A percentile compares a stretch with the other conserved stretches of the same genome.
These are phyloP conservation scores for Kentomonas sorsogonicus DNA, from an alignment of 208 protist genomes.

Conservation along the genomic window DNA sequence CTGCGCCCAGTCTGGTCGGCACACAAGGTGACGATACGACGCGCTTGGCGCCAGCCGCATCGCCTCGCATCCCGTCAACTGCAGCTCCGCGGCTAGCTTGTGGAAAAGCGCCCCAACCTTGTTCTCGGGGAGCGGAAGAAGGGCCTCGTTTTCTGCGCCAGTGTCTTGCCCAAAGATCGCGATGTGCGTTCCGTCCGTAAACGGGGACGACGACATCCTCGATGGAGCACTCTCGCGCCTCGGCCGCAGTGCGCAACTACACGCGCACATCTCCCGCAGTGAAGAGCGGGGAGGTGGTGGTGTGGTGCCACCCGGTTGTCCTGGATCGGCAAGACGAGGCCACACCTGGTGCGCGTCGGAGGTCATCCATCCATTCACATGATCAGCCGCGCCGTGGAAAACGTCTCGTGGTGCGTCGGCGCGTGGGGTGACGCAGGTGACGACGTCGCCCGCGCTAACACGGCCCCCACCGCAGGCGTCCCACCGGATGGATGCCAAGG, in stretches of 20 bases:
- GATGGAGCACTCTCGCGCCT: conserved; percentile 39
- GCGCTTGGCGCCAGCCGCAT: conserved; percentile 53
- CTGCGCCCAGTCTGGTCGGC: conserved; percentile 9
- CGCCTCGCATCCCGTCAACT: conserved; percentile 38
- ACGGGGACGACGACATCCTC: conserved; percentile 68
- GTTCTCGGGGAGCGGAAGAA: conserved; percentile 21
- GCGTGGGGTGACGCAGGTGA: conserved; percentile 10
- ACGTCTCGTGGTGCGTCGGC: conserved; percentile 18
- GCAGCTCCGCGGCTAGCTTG: conserved; percentile 41
- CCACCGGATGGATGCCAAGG: conserved; percentile 64
- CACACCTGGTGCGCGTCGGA: conserved; percentile 46
- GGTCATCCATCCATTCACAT: conserved; percentile 57
- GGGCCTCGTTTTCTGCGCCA: conserved; percentile 8
- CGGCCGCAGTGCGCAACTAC: conserved; percentile 26
- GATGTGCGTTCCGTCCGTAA: conserved; percentile 20
- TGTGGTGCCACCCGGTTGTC: no score
- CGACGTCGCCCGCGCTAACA: conserved; percentile 58
- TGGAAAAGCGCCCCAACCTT: conserved; percentile 19
- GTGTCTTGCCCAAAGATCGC: no score
- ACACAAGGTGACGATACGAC: conserved; percentile 54
- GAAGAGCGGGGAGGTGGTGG: no score
- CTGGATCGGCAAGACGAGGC: conserved; percentile 3
- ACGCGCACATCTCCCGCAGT: conserved; percentile 15
- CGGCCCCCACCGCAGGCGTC: conserved; percentile 22
- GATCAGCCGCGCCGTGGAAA: conserved; percentile 62